Percentiles rank a stretch among this genome's conserved stretches.
phyloP scores from a whole-genome alignment of 2,329 filamentous ascomycete genomes.

The Dothideomycetes sp. region DNA sequence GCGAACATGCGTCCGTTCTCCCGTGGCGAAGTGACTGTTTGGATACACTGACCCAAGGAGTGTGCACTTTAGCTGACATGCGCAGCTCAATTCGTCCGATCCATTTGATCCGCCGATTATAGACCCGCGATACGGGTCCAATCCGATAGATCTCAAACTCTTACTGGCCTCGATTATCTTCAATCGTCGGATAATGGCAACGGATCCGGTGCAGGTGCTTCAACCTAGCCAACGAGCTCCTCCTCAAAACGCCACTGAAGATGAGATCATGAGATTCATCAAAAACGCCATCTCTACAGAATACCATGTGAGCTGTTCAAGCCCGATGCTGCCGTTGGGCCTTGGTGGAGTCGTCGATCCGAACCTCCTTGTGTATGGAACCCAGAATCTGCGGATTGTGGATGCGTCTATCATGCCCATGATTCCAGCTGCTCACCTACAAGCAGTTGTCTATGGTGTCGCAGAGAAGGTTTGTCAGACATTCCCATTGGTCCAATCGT shows the following conservation, averaged over 20 bases:
- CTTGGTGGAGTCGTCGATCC: slow-evolving; percentile 40
- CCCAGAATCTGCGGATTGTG: slow-evolving; percentile 32
- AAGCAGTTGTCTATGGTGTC: slow-evolving; percentile 21
- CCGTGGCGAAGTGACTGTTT: slow-evolving; percentile 27
- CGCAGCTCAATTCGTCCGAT: slow-evolving; percentile 25
- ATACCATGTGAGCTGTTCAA: slow-evolving; percentile 42
- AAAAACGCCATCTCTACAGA: slow-evolving; percentile 26
- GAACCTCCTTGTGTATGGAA: slow-evolving; percentile 32
- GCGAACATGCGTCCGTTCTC: slow-evolving; percentile 32
- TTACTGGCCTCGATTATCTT: slow-evolving; percentile 18
- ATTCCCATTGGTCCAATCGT: not conserved
- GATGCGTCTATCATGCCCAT: slow-evolving; percentile 36
- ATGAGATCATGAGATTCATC: slow-evolving; percentile 17
- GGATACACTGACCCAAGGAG: not conserved
- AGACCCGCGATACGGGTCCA: slow-evolving; percentile 34
- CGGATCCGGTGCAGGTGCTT: slow-evolving; percentile 13
- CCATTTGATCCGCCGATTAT: slow-evolving; percentile 29
- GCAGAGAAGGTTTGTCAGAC: slow-evolving; percentile 28
- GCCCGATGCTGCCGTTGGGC: slow-evolving; percentile 37
- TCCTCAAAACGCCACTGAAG: slow-evolving; percentile 17
- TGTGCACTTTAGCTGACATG: not conserved
- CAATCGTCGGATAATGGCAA: slow-evolving; percentile 17
- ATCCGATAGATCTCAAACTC: slow-evolving; percentile 27
- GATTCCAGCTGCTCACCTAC: slow-evolving; percentile 26
- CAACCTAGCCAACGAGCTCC: slow-evolving; percentile 15